Evolutionary conservation across 306 rosid species (phyloP).

Genomic region (Pueraria montana): DNA sequence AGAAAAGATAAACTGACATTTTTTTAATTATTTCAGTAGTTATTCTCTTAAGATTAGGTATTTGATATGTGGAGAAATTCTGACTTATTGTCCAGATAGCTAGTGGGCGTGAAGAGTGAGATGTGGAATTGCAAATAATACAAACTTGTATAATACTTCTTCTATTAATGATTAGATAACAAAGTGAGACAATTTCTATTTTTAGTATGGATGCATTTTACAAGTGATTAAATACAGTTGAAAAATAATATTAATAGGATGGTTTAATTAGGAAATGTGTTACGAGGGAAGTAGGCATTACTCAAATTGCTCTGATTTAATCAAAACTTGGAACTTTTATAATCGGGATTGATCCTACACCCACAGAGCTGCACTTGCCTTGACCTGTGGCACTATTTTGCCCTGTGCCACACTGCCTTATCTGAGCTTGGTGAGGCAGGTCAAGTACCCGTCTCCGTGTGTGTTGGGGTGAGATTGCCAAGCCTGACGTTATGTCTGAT

Average conservation of each 20-base stretch:
- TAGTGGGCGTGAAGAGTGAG: constrained; percentile 1
- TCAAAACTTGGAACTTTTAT: not conserved
- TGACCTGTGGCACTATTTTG: too few relatives aligned
- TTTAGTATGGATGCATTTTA: constrained; percentile 24
- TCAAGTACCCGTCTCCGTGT: not conserved
- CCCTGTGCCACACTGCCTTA: not conserved
- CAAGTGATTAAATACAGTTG: constrained; percentile 9
- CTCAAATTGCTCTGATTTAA: constrained; percentile 15
- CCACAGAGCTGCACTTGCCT: too few relatives aligned
- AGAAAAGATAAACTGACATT: constrained; percentile 1
- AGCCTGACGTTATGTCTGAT: constrained; percentile 1
- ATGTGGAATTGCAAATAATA: not conserved
- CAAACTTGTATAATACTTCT: not conserved
- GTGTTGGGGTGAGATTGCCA: too few relatives aligned
- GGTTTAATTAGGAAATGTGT: constrained; percentile 2
- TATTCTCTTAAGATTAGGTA: constrained; percentile 18
- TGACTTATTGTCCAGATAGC: not conserved
- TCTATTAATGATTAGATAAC: constrained; percentile 8
- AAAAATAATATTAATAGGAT: not conserved
- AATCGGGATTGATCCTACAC: not conserved
- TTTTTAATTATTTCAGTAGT: not conserved
- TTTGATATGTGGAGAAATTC: constrained; percentile 29
- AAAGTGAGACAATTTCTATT: not conserved
- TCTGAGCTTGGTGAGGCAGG: not conserved
- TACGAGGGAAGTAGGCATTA: constrained; percentile 7